Conservation (phyloP, 2,329 filamentous ascomycete genomes). For the Penicillium sp. region DNA sequence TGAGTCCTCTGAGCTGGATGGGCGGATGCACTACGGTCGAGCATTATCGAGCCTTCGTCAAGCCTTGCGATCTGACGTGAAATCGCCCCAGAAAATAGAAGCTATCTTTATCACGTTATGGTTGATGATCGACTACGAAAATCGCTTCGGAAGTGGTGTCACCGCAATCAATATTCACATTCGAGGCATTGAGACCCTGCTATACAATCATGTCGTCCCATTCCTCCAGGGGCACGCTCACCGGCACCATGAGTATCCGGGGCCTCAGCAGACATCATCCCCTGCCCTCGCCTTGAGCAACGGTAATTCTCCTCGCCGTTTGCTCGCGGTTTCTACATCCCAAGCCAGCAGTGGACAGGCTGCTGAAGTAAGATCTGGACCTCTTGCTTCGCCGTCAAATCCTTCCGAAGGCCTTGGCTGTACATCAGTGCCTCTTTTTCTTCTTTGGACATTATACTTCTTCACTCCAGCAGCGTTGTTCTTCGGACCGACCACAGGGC, state of each 20-base stretch:
- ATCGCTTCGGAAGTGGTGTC: conserved; percentile 28
- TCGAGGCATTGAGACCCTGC: conserved; percentile 24
- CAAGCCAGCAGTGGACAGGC: background rate
- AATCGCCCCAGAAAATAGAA: conserved; percentile 25
- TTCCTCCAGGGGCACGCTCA: conserved; percentile 13
- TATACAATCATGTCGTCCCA: conserved; percentile 30
- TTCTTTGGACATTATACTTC: conserved; percentile 33
- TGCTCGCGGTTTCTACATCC: background rate
- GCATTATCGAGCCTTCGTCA: conserved; percentile 28
- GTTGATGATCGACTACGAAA: conserved; percentile 34
- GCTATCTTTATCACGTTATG: conserved; percentile 33
- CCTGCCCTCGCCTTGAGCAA: background rate
- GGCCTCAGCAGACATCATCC: background rate
- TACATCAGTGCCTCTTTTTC: conserved; percentile 30
- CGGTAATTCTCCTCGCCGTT: background rate
- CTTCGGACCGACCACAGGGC: conserved; percentile 18
- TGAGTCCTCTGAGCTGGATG: conserved; percentile 22
- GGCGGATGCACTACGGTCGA: conserved; percentile 28
- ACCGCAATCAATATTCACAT: conserved; percentile 30
- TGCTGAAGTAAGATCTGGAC: background rate
- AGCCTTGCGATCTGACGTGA: conserved; percentile 28
- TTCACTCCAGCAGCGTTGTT: conserved; percentile 28
- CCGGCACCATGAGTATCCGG: background rate
- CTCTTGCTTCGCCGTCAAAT: background rate
- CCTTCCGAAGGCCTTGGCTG: conserved; percentile 16